Conservation (phyloP, 2,329 filamentous ascomycete genomes). For the Talaromyces sp. region DNA sequence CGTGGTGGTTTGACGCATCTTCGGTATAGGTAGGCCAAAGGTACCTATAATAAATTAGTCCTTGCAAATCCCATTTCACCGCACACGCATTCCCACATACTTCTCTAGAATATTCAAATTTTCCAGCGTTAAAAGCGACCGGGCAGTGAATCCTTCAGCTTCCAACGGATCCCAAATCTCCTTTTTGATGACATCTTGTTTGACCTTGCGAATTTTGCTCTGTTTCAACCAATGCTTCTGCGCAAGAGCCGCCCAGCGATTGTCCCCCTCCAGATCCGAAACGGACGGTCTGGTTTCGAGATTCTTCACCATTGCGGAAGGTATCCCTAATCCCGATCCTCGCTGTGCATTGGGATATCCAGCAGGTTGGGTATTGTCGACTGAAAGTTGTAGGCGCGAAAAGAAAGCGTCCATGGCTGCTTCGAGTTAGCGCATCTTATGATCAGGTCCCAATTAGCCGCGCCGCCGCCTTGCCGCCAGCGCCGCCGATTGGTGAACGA, state of each 20-base stretch:
- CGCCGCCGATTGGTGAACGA: slow-evolving; percentile 20
- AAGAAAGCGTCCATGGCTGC: slow-evolving; percentile 10
- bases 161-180: slow-evolving; percentile 88
- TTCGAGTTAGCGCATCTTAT: slow-evolving; percentile 21
- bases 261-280: slow-evolving; percentile 42
- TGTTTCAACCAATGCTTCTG: slow-evolving; percentile 78
- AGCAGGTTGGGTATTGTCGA: slow-evolving; percentile 10
- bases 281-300: slow-evolving; percentile 42
- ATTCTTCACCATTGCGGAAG: slow-evolving; percentile 57
- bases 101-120: slow-evolving; percentile 85
- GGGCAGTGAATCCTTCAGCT: slow-evolving; percentile 71
- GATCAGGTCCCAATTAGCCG: slow-evolving; percentile 24
- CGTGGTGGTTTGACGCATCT: slow-evolving; percentile 85
- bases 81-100: slow-evolving; percentile 41
- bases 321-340: slow-evolving; percentile 41
- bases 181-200: slow-evolving; percentile 74
- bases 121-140: slow-evolving; percentile 76
- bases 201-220: slow-evolving; percentile 69
- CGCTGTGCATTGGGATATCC: slow-evolving; percentile 18
- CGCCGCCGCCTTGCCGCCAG: slow-evolving; percentile 18
- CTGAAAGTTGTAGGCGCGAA: slow-evolving; percentile 14
- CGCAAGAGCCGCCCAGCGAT: slow-evolving; percentile 64
- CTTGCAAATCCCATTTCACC: slow-evolving; percentile 15
- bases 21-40: slow-evolving; percentile 92
- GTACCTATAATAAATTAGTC: slow-evolving; percentile 55